phyloP scores from a whole-genome alignment of 2,329 filamentous ascomycete species.

The Acrocalymma vagum region DNA sequence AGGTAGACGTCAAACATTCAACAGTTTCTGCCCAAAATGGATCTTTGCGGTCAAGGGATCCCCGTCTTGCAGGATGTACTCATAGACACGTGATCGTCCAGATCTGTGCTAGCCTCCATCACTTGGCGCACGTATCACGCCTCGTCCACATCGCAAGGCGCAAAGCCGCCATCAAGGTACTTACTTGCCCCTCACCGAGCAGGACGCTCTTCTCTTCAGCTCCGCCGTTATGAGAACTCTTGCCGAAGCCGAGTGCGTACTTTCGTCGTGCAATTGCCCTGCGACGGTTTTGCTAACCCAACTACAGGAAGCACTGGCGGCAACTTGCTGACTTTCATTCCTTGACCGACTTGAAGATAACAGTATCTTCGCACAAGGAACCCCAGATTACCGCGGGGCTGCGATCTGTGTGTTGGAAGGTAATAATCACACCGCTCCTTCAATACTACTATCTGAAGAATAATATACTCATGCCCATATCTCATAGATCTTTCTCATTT shows the following conservation, averaged over 20 bases:
- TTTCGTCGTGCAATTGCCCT: neutral
- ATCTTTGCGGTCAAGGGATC: no score
- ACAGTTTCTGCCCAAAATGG: no score
- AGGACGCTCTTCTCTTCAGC: constrained; percentile 8
- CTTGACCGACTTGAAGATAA: constrained; percentile 46
- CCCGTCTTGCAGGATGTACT: neutral
- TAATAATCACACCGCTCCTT: constrained; percentile 40
- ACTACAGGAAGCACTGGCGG: constrained; percentile 43
- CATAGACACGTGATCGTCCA: constrained; percentile 18
- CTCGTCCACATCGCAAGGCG: constrained; percentile 21
- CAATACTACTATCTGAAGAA: no score
- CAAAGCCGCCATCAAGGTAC: constrained; percentile 44
- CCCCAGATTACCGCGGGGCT: constrained; percentile 67
- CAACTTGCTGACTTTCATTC: constrained; percentile 47
- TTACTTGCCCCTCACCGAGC: constrained; percentile 23
- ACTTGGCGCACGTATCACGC: constrained; percentile 26
- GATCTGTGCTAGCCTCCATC: constrained; percentile 12
- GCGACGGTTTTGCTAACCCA: constrained; percentile 21
- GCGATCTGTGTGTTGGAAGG: constrained; percentile 94
- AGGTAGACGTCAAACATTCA: no score
- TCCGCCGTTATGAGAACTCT: constrained; percentile 38
- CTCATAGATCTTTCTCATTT: constrained; percentile 78
- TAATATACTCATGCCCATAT: neutral
- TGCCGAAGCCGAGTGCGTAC: constrained; percentile 42
- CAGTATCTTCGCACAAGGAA: constrained; percentile 45